These are phyloP conservation scores for Paecilomyces dactylethromorphus DNA, from an alignment of 2,329 filamentous ascomycete species.

Conservation along the genomic window DNA sequence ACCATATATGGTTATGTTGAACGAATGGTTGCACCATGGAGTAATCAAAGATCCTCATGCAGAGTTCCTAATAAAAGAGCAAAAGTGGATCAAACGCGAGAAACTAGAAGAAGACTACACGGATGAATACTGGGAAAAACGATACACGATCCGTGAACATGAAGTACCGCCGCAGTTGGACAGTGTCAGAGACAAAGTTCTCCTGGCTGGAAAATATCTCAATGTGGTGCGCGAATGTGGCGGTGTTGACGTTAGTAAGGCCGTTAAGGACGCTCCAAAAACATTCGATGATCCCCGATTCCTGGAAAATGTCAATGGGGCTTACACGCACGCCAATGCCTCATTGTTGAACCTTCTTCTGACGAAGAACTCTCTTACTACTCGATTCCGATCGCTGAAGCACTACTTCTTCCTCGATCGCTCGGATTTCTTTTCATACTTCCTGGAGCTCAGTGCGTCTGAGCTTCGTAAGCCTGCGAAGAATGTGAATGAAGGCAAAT, in stretches of 20 bases:
- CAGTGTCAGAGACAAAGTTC: constrained; percentile 84
- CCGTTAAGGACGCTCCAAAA: constrained; percentile 77
- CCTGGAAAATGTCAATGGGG: constrained; percentile 89
- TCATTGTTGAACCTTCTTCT: constrained; percentile 85
- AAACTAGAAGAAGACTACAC: constrained; percentile 93
- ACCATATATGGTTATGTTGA: constrained; percentile 97
- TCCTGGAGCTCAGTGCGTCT: constrained; percentile 82
- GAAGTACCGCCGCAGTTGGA: constrained; percentile 90
- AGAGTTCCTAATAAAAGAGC: constrained; percentile 92
- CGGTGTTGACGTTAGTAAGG: constrained; percentile 87
- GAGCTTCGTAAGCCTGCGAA: constrained; percentile 88
- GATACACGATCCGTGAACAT: constrained; percentile 88
- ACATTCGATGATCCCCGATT: constrained; percentile 91
- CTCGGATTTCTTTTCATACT: constrained; percentile 97
- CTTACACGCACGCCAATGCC: constrained; percentile 92
- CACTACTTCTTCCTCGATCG: constrained; percentile 99
- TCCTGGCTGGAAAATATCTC: constrained; percentile 93
- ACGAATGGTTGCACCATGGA: constrained; percentile 96
- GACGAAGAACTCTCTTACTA: constrained; percentile 85
- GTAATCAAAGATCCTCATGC: constrained; percentile 89
- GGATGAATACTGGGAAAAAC: constrained; percentile 97
- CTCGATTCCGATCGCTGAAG: constrained; percentile 81
- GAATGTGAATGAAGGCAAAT: constrained; percentile 81
- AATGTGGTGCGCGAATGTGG: constrained; percentile 97
- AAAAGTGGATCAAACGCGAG: constrained; percentile 89